These are phyloP conservation scores for Aegilops longissima DNA, from an alignment of 176 grass and related monocot genomes.

Conservation along the genomic window DNA sequence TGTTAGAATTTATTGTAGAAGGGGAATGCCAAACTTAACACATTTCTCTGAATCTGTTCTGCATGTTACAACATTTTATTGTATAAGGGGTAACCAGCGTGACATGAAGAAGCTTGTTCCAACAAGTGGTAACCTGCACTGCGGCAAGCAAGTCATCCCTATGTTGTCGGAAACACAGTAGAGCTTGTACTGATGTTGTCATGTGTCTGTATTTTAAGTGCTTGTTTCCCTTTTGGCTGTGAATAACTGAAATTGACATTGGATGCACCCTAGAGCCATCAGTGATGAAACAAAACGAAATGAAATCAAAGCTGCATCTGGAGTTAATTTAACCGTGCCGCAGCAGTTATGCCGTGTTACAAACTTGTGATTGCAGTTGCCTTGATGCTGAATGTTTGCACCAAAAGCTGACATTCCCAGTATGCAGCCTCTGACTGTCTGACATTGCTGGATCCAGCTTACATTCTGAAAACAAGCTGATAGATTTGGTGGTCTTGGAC, in stretches of 20 bases:
- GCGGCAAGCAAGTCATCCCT: no score
- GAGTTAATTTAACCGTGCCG: slow-evolving; percentile 23
- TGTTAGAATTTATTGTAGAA: no score
- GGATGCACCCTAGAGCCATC: no score
- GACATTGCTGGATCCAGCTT: background rate
- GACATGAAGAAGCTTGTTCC: slow-evolving; percentile 79
- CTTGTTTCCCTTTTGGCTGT: background rate
- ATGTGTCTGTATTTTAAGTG: no score
- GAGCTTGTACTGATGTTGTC: no score
- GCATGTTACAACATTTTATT: no score
- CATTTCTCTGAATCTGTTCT: no score
- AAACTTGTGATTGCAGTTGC: background rate
- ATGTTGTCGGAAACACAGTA: no score
- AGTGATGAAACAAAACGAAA: background rate
- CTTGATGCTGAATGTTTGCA: background rate
- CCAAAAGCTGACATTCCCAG: background rate
- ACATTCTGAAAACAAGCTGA: background rate
- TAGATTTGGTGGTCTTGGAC: background rate
- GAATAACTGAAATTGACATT: no score
- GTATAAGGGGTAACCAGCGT: slow-evolving; percentile 31
- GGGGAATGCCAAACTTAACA: no score
- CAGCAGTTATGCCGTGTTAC: background rate
- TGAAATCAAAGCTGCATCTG: background rate
- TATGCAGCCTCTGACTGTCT: background rate
- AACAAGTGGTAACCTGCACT: slow-evolving; percentile 32